Conservation (phyloP, 2,329 filamentous ascomycete genomes). For the Nemania abortiva region DNA sequence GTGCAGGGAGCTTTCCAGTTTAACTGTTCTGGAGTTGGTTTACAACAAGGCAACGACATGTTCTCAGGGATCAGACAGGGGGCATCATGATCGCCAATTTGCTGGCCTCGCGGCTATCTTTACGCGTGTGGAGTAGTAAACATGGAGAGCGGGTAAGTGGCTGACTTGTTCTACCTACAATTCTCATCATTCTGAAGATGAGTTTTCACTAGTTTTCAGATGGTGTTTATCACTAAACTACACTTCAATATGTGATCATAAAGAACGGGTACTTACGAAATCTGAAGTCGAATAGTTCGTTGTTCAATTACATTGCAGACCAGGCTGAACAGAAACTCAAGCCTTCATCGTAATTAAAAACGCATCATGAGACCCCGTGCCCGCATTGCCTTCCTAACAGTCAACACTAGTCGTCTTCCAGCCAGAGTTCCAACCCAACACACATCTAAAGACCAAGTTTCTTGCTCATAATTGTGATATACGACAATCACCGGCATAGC, state of each 20-base stretch:
- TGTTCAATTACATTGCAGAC: not conserved
- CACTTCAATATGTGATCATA: not conserved
- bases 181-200: not conserved
- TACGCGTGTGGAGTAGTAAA: not conserved
- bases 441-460: not conserved
- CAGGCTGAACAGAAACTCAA: conserved; percentile 11
- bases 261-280: not conserved
- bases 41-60: not conserved
- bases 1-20: not conserved
- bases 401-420: not conserved
- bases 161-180: not conserved
- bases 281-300: not conserved
- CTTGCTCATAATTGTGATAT: not conserved
- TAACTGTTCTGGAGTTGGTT: not conserved
- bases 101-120: not conserved
- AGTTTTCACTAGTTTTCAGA: not conserved
- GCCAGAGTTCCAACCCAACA: not conserved
- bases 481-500: not conserved
- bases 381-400: not conserved
- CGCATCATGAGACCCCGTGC: not conserved
- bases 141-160: not conserved
- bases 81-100: not conserved
- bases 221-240: not conserved
- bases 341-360: not conserved
- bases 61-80: not conserved